These are phyloP conservation scores for Chaetomium sp. DNA, from an alignment of 2,329 filamentous ascomycete genomes.

Conservation along the genomic window DNA sequence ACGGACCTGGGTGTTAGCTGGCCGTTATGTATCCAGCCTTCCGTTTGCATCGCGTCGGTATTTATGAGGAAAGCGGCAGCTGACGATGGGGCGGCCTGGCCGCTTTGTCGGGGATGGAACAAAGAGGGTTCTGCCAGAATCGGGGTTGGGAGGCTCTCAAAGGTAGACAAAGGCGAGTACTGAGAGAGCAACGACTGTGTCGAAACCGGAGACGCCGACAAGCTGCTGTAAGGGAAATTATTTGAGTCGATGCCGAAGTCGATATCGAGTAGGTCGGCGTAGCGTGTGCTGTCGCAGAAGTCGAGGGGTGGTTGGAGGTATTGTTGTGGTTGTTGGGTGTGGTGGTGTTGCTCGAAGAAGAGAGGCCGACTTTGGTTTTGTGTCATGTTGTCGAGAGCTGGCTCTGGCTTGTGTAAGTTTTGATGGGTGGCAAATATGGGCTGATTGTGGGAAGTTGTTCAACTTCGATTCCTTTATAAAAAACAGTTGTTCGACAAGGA, in stretches of 20 bases:
- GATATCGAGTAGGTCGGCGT: conserved; percentile 29
- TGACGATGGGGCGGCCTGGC: conserved; percentile 35
- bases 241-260: conserved; percentile 24
- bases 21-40: conserved; percentile 45
- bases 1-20: conserved; percentile 45
- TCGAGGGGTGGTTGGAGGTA: conserved; percentile 30
- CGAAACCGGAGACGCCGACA: conserved; percentile 39
- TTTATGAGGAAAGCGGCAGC: conserved; percentile 34
- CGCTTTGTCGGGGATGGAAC: conserved; percentile 31
- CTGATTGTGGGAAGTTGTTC: conserved; percentile 16
- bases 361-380: conserved; percentile 24
- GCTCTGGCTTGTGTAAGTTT: conserved; percentile 4
- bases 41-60: conserved; percentile 43
- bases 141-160: conserved; percentile 41
- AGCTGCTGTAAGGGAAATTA: conserved; percentile 30
- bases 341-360: conserved; percentile 24
- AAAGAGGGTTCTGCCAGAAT: conserved; percentile 33
- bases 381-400: conserved; percentile 25
- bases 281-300: conserved; percentile 20
- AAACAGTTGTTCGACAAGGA: background rate
- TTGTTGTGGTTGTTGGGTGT: conserved; percentile 29
- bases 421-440: conserved; percentile 26
- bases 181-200: conserved; percentile 37
- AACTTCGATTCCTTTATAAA: conserved; percentile 27
- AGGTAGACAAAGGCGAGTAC: conserved; percentile 39